Percentiles rank a stretch among this genome's conserved stretches.
Conservation (phyloP, 75 land plant genomes). For the Pinus albicaulis region DNA sequence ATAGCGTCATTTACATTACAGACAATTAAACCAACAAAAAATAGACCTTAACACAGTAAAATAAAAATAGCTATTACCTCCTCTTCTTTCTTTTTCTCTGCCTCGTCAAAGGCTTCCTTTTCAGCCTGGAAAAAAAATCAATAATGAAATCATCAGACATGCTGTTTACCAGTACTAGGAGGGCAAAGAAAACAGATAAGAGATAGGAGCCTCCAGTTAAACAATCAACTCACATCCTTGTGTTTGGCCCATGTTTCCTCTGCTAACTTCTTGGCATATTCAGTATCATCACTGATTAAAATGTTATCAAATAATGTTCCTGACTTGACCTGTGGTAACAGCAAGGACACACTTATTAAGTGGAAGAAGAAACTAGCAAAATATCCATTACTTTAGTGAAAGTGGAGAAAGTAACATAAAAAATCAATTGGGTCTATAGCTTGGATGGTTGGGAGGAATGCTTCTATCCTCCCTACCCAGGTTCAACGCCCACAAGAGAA, state of each 20-base stretch:
- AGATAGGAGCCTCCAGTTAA: not conserved
- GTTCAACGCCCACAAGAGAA: no score
- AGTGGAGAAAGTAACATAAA: not conserved
- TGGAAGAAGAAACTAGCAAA: not conserved
- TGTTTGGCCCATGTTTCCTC: conserved; percentile 85
- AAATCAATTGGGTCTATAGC: not conserved
- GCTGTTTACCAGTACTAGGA: not conserved
- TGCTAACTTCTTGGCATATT: conserved; percentile 70
- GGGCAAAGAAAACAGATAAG: not conserved
- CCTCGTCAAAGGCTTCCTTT: conserved; percentile 52
- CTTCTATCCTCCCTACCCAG: no score
- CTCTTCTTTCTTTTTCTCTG: conserved; percentile 53
- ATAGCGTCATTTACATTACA: not conserved
- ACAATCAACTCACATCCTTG: conserved; percentile 60
- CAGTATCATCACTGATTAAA: conserved; percentile 80
- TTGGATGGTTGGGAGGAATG: no score
- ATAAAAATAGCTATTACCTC: conserved; percentile 8
- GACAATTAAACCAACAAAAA: not conserved
- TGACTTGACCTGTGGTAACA: conserved; percentile 78
- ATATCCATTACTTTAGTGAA: not conserved
- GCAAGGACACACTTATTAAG: conserved; percentile 5
- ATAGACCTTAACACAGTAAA: not conserved
- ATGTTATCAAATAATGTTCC: conserved; percentile 89
- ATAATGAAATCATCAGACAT: not conserved
- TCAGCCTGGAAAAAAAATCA: conserved; percentile 31